phyloP scores from a whole-genome alignment of 306 rosid genomes.

The Alnus rubra region DNA sequence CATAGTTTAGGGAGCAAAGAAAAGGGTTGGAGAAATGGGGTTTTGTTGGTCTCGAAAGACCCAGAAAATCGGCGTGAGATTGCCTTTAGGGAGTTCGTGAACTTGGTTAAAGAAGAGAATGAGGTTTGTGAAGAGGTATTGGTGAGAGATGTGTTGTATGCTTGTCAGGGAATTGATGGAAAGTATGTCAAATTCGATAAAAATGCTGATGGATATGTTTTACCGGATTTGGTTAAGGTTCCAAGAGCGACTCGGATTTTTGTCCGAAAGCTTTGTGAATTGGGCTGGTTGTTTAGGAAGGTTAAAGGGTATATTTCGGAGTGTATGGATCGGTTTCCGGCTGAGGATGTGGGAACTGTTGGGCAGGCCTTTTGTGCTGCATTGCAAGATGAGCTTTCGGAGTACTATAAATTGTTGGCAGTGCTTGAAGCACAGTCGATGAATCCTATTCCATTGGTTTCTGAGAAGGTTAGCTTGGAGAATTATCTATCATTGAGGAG shows the following conservation, averaged over 20 bases:
- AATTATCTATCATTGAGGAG: conserved; percentile 90
- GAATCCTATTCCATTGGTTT: conserved; percentile 80
- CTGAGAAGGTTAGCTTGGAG: conserved; percentile 54
- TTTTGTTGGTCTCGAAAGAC: conserved; percentile 65
- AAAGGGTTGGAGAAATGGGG: conserved; percentile 70
- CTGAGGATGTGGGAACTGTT: conserved; percentile 82
- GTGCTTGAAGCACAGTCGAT: conserved; percentile 80
- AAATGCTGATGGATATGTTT: conserved; percentile 46
- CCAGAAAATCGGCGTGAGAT: conserved; percentile 70
- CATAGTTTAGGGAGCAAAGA: conserved; percentile 19
- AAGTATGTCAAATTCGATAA: conserved; percentile 63
- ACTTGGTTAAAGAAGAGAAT: conserved; percentile 71
- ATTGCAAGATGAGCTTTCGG: conserved; percentile 86
- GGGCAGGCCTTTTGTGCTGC: conserved; percentile 96
- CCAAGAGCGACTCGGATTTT: conserved; percentile 61
- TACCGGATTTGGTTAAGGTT: conserved; percentile 60
- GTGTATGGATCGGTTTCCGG: conserved; percentile 77
- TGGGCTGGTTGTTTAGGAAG: conserved; percentile 81
- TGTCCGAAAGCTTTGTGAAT: conserved; percentile 79
- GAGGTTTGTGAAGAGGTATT: conserved; percentile 78
- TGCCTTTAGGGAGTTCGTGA: conserved; percentile 68
- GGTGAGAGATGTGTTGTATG: conserved; percentile 85
- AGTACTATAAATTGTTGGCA: conserved; percentile 88
- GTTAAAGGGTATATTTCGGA: conserved; percentile 66
- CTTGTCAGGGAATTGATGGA: conserved; percentile 94